Conservation (phyloP, 192 early-diverging fungal genomes). For the Obelidium mucronatum region DNA sequence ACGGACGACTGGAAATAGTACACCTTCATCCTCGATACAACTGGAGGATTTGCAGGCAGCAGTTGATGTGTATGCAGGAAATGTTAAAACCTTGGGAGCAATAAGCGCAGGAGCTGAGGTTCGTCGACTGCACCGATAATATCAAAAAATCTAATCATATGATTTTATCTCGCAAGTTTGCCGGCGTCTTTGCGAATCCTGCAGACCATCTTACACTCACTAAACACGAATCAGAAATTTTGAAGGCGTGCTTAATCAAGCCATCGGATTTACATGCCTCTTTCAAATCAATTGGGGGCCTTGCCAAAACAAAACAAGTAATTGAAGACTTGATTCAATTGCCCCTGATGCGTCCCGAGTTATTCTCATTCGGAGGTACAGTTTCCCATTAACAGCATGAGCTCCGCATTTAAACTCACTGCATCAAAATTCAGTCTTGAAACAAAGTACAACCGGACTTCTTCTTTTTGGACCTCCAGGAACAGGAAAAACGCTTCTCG, state of each 20-base stretch:
- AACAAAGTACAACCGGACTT: slow-evolving; percentile 61
- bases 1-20: neutral
- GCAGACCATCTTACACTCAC: slow-evolving; percentile 13
- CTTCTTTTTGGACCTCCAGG: slow-evolving; percentile 97
- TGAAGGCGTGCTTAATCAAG: slow-evolving; percentile 21
- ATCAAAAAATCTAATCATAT: too few species aligned
- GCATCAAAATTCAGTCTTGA: slow-evolving; percentile 24
- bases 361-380: slow-evolving; percentile 48
- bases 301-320: slow-evolving; percentile 37
- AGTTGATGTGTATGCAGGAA: neutral
- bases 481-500: slow-evolving; percentile 98
- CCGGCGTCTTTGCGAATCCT: slow-evolving; percentile 28
- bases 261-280: slow-evolving; percentile 9
- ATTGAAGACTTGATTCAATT: slow-evolving; percentile 50
- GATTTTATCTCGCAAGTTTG: too few species aligned
- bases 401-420: neutral
- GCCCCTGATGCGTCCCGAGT: slow-evolving; percentile 44
- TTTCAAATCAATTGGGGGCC: slow-evolving; percentile 35
- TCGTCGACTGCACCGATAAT: too few species aligned
- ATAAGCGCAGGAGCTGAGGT: slow-evolving; percentile 11
- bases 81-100: neutral
- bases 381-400: neutral
- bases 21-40: too few species aligned
- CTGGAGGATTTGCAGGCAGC: neutral
- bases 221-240: slow-evolving; percentile 23